A percentile compares a stretch with the other conserved stretches of the same genome.
Conservation (phyloP, 352 stramenopile species). For the Globisporangium spinosum region DNA sequence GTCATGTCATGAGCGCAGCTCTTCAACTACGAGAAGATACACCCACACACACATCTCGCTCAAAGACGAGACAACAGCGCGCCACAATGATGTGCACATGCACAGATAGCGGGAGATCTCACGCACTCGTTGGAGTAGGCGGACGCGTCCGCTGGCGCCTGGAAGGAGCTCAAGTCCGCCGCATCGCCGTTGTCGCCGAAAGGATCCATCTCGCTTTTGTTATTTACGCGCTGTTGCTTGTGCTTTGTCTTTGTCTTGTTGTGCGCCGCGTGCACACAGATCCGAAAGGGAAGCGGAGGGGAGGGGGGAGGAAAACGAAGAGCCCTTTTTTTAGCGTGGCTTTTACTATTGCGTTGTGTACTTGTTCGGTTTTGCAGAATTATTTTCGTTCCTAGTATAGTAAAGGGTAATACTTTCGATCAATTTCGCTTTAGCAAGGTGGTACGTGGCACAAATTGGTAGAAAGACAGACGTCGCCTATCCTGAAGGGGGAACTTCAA, state of each 20-base stretch:
- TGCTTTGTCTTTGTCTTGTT: slow-evolving; percentile 23
- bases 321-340: background rate
- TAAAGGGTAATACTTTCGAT: background rate
- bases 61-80: background rate
- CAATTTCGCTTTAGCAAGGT: background rate
- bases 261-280: slow-evolving; percentile 7
- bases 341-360: background rate
- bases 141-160: slow-evolving; percentile 40
- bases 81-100: background rate
- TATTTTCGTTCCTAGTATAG: background rate
- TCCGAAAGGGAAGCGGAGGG: background rate
- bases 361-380: background rate
- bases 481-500: background rate
- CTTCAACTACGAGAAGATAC: slow-evolving; percentile 17
- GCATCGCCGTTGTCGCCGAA: slow-evolving; percentile 49
- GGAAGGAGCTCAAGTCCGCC: slow-evolving; percentile 56
- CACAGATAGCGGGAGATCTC: background rate
- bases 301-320: background rate
- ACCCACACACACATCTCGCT: background rate
- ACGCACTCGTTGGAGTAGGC: slow-evolving; percentile 51
- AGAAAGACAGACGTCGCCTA: background rate
- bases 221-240: slow-evolving; percentile 20
- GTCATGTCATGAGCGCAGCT: background rate
- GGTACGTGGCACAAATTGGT: background rate
- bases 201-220: slow-evolving; percentile 43